phyloP scores from a whole-genome alignment of 164 flowering plant genomes.

The Litsea cubeba region DNA sequence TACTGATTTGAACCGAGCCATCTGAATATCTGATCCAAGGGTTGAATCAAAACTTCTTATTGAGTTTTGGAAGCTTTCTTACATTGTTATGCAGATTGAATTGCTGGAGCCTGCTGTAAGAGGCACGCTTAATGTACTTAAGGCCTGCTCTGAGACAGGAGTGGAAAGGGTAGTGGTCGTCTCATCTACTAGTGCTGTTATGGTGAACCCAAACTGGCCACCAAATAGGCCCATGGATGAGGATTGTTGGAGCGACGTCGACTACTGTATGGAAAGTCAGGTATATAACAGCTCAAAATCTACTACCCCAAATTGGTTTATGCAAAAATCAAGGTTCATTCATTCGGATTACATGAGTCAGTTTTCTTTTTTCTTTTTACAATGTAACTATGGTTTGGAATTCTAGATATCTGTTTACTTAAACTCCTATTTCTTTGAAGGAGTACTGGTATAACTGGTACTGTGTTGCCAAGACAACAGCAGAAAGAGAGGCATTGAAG shows the following conservation, averaged over 20 bases:
- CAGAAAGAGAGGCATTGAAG: constrained; percentile 45
- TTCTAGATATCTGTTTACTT: too few species aligned
- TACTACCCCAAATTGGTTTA: too few species aligned
- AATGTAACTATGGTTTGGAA: too few species aligned
- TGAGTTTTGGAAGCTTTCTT: background rate
- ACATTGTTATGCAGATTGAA: constrained; percentile 33
- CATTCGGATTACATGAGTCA: too few species aligned
- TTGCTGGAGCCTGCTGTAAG: constrained; percentile 48
- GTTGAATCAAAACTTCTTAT: too few species aligned
- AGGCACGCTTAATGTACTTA: constrained; percentile 60
- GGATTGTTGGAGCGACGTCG: constrained; percentile 53
- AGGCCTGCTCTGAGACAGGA: constrained; percentile 43
- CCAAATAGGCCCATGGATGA: constrained; percentile 44
- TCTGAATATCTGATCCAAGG: too few species aligned
- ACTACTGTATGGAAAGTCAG: constrained; percentile 39
- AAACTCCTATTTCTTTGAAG: background rate
- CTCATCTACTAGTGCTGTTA: constrained; percentile 45
- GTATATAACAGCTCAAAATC: constrained; percentile 24
- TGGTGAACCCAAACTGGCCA: constrained; percentile 45
- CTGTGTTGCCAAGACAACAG: constrained; percentile 41
- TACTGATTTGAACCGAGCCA: too few species aligned
- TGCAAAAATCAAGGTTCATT: too few species aligned
- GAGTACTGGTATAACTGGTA: constrained; percentile 35
- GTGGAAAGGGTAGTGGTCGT: constrained; percentile 45
- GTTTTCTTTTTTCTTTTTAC: too few species aligned